A percentile compares a stretch with the other conserved stretches of the same genome.
These are phyloP conservation scores for Candolleomyces eurysporus DNA, from an alignment of 768 basidiomycete genomes.

Conservation along the genomic window DNA sequence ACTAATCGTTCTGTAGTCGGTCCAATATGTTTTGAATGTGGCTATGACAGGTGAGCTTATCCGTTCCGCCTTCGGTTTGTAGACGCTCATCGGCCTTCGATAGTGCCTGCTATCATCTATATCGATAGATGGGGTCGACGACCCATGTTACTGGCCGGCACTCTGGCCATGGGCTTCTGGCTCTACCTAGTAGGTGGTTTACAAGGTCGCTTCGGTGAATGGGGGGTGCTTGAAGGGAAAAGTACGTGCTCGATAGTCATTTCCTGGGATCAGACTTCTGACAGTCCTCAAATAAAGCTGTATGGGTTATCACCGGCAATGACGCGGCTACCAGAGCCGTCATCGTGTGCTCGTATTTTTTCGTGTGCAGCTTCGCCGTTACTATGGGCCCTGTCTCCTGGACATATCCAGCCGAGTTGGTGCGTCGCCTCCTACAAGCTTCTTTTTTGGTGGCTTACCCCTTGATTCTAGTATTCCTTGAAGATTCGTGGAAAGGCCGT, in stretches of 20 bases:
- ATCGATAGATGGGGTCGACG: constrained; percentile 81
- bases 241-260: constrained; percentile 18
- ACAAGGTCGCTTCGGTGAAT: constrained; percentile 64
- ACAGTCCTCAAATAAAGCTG: constrained; percentile 10
- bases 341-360: constrained; percentile 77
- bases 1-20: constrained; percentile 35
- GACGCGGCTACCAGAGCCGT: constrained; percentile 60
- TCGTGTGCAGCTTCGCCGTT: constrained; percentile 62
- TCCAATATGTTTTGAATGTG: constrained; percentile 60
- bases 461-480: constrained; percentile 46
- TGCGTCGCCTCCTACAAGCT: constrained; percentile 13
- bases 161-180: constrained; percentile 71
- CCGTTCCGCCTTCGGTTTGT: constrained; percentile 44
- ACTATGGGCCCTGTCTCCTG: constrained; percentile 78
- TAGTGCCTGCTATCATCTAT: constrained; percentile 53
- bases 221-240: constrained; percentile 45
- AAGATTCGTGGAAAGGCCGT: constrained; percentile 64
- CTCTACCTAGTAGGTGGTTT: constrained; percentile 76
- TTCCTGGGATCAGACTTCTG: neutral
- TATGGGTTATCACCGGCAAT: constrained; percentile 58
- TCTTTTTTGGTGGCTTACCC: neutral
- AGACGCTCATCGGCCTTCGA: constrained; percentile 22
- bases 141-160: constrained; percentile 68
- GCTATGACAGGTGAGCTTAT: constrained; percentile 34
- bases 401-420: constrained; percentile 71